Evolutionary conservation across 2,329 filamentous ascomycete species (phyloP).

Genomic region (Onygenales sp.): DNA sequence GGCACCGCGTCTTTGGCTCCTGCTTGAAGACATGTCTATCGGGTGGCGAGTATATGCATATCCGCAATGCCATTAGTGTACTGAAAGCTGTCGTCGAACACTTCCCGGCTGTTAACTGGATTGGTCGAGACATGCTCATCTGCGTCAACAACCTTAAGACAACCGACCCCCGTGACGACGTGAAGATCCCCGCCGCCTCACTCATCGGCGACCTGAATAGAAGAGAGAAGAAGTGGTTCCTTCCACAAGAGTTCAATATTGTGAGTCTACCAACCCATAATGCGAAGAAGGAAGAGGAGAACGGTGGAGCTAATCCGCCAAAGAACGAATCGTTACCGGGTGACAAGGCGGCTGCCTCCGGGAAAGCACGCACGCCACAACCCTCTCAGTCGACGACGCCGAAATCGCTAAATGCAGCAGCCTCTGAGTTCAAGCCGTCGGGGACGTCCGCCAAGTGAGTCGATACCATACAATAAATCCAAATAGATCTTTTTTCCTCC

Average conservation of each 20-base stretch:
- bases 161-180: slow-evolving; percentile 36
- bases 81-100: slow-evolving; percentile 69
- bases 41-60: slow-evolving; percentile 90
- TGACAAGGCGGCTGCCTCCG: slow-evolving; percentile 14
- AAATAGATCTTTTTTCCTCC: too few species aligned
- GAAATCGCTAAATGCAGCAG: slow-evolving; percentile 30
- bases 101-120: slow-evolving; percentile 85
- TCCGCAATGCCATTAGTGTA: slow-evolving; percentile 87
- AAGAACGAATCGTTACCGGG: slow-evolving; percentile 19
- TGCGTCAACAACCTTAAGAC: slow-evolving; percentile 35
- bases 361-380: slow-evolving; percentile 20
- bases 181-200: slow-evolving; percentile 41
- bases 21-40: slow-evolving; percentile 75
- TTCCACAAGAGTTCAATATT: slow-evolving; percentile 38
- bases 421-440: slow-evolving; percentile 31
- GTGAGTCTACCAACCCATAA: slow-evolving; percentile 17
- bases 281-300: slow-evolving; percentile 5
- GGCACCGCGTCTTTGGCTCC: slow-evolving; percentile 73
- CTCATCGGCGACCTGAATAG: slow-evolving; percentile 39
- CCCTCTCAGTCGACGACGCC: slow-evolving; percentile 23
- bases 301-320: slow-evolving; percentile 9
- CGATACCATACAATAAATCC: slow-evolving; percentile 1
- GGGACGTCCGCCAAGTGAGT: slow-evolving; percentile 26
- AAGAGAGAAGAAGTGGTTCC: slow-evolving; percentile 40
- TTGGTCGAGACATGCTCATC: slow-evolving; percentile 48